Conservation (phyloP, 192 early-diverging fungal genomes). For the Coemansia interrupta region DNA sequence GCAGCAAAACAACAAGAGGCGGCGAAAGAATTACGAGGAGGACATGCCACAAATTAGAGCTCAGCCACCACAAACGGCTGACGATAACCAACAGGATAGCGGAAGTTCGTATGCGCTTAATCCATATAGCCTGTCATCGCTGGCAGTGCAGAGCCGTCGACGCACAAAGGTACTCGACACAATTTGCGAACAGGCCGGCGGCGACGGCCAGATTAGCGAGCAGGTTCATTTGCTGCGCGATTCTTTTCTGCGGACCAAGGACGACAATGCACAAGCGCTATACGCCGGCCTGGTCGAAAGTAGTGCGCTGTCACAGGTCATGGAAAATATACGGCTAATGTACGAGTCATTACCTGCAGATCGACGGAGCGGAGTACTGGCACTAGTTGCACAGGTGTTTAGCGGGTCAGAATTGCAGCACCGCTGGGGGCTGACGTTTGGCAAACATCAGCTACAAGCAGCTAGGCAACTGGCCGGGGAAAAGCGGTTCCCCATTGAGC, state of each 20-base stretch:
- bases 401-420: constrained; percentile 19
- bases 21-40: no score
- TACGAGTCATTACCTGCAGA: constrained; percentile 12
- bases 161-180: constrained; percentile 12
- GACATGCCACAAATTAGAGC: no score
- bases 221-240: constrained; percentile 19
- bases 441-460: constrained; percentile 25
- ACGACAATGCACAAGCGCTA: background rate
- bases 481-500: constrained; percentile 7
- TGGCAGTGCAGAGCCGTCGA: constrained; percentile 28
- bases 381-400: constrained; percentile 21
- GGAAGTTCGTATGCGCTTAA: background rate
- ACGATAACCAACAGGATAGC: no score
- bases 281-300: background rate
- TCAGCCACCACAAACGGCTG: no score
- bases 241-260: constrained; percentile 3
- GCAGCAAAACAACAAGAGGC: no score
- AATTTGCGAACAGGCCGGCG: constrained; percentile 15
- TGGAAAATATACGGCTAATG: constrained; percentile 19
- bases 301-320: constrained; percentile 10
- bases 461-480: constrained; percentile 12
- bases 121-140: constrained; percentile 24
- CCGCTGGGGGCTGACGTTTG: constrained; percentile 16
- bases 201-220: background rate
- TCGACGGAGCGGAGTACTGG: constrained; percentile 16